Conservation (phyloP, 164 flowering plant species). For the Magnolia sinica region DNA sequence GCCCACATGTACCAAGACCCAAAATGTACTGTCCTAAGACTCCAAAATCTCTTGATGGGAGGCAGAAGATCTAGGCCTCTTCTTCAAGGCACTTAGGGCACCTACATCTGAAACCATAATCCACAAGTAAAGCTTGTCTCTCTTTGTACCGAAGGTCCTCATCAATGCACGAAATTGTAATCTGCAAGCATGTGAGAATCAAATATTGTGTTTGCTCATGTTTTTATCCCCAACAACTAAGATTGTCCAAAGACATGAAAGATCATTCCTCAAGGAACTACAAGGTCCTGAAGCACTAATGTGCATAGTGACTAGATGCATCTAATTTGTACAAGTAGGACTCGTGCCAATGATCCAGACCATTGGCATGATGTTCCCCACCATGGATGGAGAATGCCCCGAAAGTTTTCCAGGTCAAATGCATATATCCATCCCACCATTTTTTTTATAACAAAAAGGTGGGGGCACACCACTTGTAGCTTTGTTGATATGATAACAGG, state of each 20-base stretch:
- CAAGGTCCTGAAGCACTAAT: neutral
- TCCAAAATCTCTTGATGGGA: neutral
- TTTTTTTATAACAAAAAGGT: too few relatives aligned
- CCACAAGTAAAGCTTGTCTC: slow-evolving; percentile 77
- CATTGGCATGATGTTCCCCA: too few relatives aligned
- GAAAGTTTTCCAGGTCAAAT: too few relatives aligned
- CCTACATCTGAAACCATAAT: slow-evolving; percentile 79
- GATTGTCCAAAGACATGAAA: neutral
- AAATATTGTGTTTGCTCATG: neutral
- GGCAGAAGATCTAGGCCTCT: neutral
- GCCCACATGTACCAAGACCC: too few relatives aligned
- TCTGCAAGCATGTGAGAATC: slow-evolving; percentile 35
- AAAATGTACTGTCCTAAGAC: neutral
- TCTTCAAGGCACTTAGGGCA: slow-evolving; percentile 68
- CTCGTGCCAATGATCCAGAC: too few relatives aligned
- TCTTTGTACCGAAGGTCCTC: slow-evolving; percentile 76
- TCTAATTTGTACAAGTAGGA: too few relatives aligned
- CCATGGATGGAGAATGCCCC: too few relatives aligned
- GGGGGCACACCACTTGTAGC: too few relatives aligned
- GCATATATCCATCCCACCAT: too few relatives aligned
- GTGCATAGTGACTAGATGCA: neutral
- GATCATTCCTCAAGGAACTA: neutral
- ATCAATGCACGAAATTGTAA: slow-evolving; percentile 89
- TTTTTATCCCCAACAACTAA: neutral
- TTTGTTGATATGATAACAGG: too few relatives aligned